Percentiles rank a stretch among this genome's conserved stretches.
phyloP scores from a whole-genome alignment of 257 asterid species.

The Primulina tabacum region DNA sequence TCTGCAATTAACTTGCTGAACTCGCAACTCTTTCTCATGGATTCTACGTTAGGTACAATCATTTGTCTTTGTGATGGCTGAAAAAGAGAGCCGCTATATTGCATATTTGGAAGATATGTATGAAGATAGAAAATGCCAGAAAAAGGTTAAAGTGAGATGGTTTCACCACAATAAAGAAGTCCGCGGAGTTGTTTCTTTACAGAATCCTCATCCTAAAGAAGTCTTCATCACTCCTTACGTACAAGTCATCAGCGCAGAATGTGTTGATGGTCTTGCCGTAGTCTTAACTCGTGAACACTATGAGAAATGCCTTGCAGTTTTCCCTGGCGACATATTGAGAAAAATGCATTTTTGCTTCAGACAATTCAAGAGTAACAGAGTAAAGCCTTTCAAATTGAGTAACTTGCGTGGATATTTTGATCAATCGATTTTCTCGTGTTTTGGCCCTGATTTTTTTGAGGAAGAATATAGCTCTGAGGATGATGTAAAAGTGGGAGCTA shows the following conservation, averaged over 20 bases:
- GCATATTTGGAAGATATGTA: slow-evolving; percentile 97
- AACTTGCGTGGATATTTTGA: slow-evolving; percentile 76
- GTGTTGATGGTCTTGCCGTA: slow-evolving; percentile 92
- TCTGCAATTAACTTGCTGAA: not conserved
- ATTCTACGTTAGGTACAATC: slow-evolving; percentile 52
- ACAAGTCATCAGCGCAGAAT: slow-evolving; percentile 95
- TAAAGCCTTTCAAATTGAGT: slow-evolving; percentile 78
- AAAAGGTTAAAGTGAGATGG: slow-evolving; percentile 98
- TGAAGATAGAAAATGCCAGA: slow-evolving; percentile 89
- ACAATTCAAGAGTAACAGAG: slow-evolving; percentile 73
- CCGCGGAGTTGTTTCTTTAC: slow-evolving; percentile 57
- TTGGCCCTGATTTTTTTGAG: slow-evolving; percentile 86
- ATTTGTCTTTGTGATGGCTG: slow-evolving; percentile 95
- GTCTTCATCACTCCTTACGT: slow-evolving; percentile 84
- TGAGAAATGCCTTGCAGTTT: slow-evolving; percentile 76
- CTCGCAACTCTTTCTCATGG: not conserved
- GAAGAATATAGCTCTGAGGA: slow-evolving; percentile 73
- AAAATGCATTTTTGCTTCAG: slow-evolving; percentile 82
- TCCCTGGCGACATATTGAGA: slow-evolving; percentile 67
- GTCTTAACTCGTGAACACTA: slow-evolving; percentile 81
- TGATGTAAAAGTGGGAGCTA: slow-evolving; percentile 64
- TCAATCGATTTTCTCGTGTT: slow-evolving; percentile 86
- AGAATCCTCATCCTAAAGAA: slow-evolving; percentile 80
- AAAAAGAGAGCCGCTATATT: slow-evolving; percentile 73
- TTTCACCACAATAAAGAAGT: slow-evolving; percentile 89